Percentiles rank a stretch among this genome's conserved stretches.
Evolutionary conservation across 495 filamentous ascomycete genomes (phyloP).

Genomic region (Podospora tetraspora): DNA sequence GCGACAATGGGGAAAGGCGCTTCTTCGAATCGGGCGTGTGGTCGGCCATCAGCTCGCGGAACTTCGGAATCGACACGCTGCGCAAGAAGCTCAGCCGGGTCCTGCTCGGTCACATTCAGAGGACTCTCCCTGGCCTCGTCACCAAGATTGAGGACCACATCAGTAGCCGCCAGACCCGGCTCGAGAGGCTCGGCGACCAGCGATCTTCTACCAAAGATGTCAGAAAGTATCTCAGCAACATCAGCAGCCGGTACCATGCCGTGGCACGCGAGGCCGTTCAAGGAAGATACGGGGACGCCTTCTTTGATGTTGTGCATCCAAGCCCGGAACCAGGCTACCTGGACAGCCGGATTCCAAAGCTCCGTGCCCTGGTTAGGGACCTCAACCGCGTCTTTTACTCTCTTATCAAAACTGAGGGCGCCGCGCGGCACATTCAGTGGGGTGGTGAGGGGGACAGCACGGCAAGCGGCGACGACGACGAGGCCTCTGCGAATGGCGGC

Average conservation of each 20-base stretch:
- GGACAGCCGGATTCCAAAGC: conserved; percentile 6
- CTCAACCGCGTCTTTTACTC: conserved; percentile 22
- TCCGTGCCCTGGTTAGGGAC: conserved; percentile 20
- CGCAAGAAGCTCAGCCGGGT: conserved; percentile 30
- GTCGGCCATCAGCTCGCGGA: conserved; percentile 23
- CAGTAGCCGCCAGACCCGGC: conserved; percentile 7
- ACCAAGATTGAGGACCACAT: conserved; percentile 23
- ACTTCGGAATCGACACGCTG: conserved; percentile 26
- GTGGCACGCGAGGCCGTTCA: conserved; percentile 24
- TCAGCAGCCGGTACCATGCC: conserved; percentile 24
- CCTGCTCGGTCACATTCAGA: conserved; percentile 26
- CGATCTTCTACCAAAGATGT: conserved; percentile 24
- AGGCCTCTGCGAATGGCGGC: background rate
- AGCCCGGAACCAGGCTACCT: background rate
- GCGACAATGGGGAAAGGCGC: conserved; percentile 37
- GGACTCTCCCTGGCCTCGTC: conserved; percentile 24
- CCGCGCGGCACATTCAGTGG: conserved; percentile 14
- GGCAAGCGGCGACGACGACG: background rate
- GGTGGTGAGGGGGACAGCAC: background rate
- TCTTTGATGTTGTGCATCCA: conserved; percentile 23
- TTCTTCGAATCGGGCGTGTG: conserved; percentile 43
- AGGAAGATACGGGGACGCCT: conserved; percentile 27
- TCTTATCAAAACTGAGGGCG: conserved; percentile 18
- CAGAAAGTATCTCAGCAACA: conserved; percentile 21
- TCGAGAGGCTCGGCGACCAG: conserved; percentile 25